A percentile compares a stretch with the other conserved stretches of the same genome.
phyloP scores from a whole-genome alignment of 208 protist genomes.

The Leishmania martiniquensis region DNA sequence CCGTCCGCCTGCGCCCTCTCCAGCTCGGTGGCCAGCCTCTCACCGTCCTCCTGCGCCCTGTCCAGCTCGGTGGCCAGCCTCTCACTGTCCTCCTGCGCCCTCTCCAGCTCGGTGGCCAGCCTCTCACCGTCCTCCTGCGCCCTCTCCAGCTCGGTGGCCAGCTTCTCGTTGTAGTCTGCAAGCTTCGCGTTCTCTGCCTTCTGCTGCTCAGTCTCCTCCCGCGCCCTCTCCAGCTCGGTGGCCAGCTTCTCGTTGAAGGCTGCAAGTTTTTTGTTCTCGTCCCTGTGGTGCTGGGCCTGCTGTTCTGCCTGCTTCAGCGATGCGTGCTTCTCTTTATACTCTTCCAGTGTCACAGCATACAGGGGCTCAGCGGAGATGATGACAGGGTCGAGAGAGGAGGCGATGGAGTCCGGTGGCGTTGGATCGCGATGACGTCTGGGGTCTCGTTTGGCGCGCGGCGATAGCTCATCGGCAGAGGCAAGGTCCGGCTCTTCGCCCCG shows the following conservation, averaged over 20 bases:
- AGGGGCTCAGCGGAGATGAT: background rate
- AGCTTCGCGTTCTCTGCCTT: background rate
- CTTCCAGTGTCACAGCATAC: background rate
- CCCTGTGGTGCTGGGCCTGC: background rate
- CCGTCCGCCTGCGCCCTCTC: constrained; percentile 35
- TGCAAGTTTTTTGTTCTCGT: background rate
- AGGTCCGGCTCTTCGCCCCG: constrained; percentile 1
- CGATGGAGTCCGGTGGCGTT: rapidly evolving
- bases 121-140: background rate
- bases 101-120: background rate
- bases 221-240: constrained; percentile 9
- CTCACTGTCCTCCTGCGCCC: background rate
- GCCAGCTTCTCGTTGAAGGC: constrained; percentile 26
- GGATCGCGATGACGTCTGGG: background rate
- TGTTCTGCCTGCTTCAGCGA: background rate
- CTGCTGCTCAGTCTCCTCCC: background rate
- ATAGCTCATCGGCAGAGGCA: background rate
- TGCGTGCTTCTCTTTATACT: background rate
- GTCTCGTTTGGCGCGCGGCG: background rate
- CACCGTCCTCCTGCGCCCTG: background rate
- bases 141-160: background rate
- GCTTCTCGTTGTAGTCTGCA: background rate
- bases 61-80: background rate
- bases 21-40: constrained; percentile 25
- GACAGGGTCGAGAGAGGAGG: background rate